phyloP scores from a whole-genome alignment of 768 basidiomycete species.

The Aureoboletus auriporus region DNA sequence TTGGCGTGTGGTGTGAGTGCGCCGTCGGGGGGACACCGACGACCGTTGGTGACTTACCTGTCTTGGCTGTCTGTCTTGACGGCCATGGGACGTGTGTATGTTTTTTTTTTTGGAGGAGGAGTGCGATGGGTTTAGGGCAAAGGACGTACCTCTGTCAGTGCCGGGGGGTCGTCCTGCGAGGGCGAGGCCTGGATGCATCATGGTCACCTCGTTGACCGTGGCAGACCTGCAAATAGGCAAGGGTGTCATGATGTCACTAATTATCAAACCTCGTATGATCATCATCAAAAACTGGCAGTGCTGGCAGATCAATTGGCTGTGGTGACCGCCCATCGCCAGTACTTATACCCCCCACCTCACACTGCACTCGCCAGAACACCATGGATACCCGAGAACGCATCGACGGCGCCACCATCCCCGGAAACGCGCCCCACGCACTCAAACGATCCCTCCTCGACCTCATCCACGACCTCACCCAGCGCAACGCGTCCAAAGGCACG shows the following conservation, averaged over 20 bases:
- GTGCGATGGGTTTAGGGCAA: background rate
- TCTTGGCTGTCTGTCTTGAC: slow-evolving; percentile 4
- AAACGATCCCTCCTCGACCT: slow-evolving; percentile 25
- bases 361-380: background rate
- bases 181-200: background rate
- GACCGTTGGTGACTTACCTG: slow-evolving; percentile 9
- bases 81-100: slow-evolving; percentile 4
- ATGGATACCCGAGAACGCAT: slow-evolving; percentile 11
- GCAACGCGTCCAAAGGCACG: slow-evolving; percentile 4
- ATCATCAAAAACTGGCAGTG: too few relatives aligned
- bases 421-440: slow-evolving; percentile 25
- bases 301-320: too few relatives aligned
- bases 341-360: too few relatives aligned
- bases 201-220: slow-evolving; percentile 3
- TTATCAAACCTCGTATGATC: too few relatives aligned
- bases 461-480: slow-evolving; percentile 15
- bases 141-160: too few relatives aligned
- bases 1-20: background rate
- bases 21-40: too few relatives aligned
- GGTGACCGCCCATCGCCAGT: too few relatives aligned
- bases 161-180: too few relatives aligned
- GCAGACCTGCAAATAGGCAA: background rate
- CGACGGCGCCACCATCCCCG: slow-evolving; percentile 21
- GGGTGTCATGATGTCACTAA: too few relatives aligned
- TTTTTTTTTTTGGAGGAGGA: background rate